Base-by-base conservation (phyloP, 495 filamentous ascomycete species). In the Talaromyces ruber region DNA sequence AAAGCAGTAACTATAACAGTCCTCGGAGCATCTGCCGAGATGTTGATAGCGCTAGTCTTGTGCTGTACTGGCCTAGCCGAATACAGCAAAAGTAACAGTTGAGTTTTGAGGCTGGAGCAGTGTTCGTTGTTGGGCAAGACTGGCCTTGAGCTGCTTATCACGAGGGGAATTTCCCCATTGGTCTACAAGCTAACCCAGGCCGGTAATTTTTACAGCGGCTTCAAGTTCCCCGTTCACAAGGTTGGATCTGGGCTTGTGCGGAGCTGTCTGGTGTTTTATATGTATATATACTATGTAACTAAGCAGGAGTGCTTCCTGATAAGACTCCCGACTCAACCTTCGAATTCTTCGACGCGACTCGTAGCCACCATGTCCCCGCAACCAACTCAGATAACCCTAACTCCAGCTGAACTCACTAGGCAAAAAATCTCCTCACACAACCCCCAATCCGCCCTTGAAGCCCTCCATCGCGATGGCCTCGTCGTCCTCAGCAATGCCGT, bases 381-480 rank as follows among this genome's bases (percentile, higher is more conserved):
- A 50, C 43, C 43, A 50, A 50, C 43, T 16, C 43, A 50, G 43
- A 50, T 50, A 50, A 50, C 43, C 25, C 62, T 67, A 16, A 64
- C 51, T 6, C 52, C 62, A 7, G 14, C 56, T 1, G 68, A 70
- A 25, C 63, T 66, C 12, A 14, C 62, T 6, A 62, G 43, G 24
- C 56, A 64, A 50, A 62, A 51, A 63, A 1, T 79, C 16, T 57
- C 47, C 39, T 66, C 74, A 3, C 71, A 74, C 32, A 81, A 80
- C 62, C 69, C 83, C 21, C 78, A 84, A 68, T 70, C 77, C 68
- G 82, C 81, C 65, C 71, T 83, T 18, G 73, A 76, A 58, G 71
- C 73, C 22, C 65, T 85, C n/a, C 78, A 83, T 59, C 64, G 70
- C 16, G 82, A 86, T 68, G 85, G 82, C 51, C 75, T 86, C 34